Base-by-base conservation (phyloP, 208 protist species). In the Leishmania major region DNA sequence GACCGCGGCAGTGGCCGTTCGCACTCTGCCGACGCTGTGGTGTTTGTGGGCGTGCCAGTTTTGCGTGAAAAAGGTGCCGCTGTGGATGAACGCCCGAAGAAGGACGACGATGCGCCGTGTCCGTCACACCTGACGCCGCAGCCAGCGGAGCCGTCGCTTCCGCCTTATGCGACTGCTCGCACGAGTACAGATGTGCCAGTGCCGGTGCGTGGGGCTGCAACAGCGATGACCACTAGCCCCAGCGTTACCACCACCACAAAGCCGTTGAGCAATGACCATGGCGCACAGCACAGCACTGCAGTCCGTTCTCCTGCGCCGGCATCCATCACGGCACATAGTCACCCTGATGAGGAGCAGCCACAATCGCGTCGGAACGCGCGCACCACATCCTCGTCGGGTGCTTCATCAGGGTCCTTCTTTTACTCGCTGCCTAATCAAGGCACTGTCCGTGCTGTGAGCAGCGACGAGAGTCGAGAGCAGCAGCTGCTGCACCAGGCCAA, bases 361-460 rank as follows among this genome's bases (percentile, higher is more conserved):
- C 67, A 2, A 22, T 13, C 37, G 22, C 37, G 67, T 17, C 37
- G 40, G 67, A 22, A 40, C 45, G 40, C 45, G 28, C 69, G 28
- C 4, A 45, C 77, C 15, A 17, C 55, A 6, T 37, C 62, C 3
- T 19, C 43, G 4, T 78, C 71, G 0, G 49, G 17, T 8, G 71
- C 67, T 22, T 25, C 67, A 47, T 72, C 45, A 2, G 76, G 70
- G 31, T 85, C 81, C 2, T 80, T 81, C 51, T 80, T 81, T 62
- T 80, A 47, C 51, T 85, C 81, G 5, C 69, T 85, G 11, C 81
- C 81, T 22, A 19, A 51, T 10, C 76, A 77, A 72, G 45, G 71
- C 8, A 19, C 55, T 8, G 37, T 55, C 19, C 77, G 71, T 43
- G 10, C n/a, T 31, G 47, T n/a, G 19, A 31, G 71, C 45, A 53